Percentiles rank a stretch among this genome's conserved stretches.
Conservation (phyloP, 345 rosid species). For the thale cress (Arabidopsis thaliana) region DNA sequence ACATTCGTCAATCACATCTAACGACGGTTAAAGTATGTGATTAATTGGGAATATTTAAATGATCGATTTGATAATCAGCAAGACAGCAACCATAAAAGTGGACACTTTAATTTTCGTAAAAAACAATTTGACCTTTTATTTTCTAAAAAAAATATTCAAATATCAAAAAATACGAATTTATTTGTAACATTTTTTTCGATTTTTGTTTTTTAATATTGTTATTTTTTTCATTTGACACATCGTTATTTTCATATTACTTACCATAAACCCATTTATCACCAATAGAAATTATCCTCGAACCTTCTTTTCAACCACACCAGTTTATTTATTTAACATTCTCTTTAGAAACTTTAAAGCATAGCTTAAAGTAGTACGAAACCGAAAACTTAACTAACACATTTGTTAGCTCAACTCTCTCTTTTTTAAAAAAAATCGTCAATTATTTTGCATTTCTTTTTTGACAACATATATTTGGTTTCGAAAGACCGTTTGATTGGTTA, state of each 20-base stretch:
- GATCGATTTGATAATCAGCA: not conserved
- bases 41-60: not conserved
- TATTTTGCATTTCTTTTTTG: not conserved
- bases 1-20: not conserved
- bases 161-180: too few relatives aligned
- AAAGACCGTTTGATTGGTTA: constrained; percentile 26
- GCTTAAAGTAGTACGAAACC: constrained; percentile 3
- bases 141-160: too few relatives aligned
- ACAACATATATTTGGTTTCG: constrained; percentile 1
- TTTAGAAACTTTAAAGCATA: not conserved
- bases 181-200: too few relatives aligned
- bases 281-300: not conserved
- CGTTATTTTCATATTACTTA: not conserved
- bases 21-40: not conserved
- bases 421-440: not conserved
- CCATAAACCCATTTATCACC: not conserved
- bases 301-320: not conserved
- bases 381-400: not conserved
- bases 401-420: not conserved
- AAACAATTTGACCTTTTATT: not conserved
- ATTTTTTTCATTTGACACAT: too few relatives aligned
- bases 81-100: not conserved
- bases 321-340: not conserved
- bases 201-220: too few relatives aligned
- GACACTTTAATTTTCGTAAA: not conserved